Percentiles rank a stretch among this genome's conserved stretches.
Conservation (phyloP, 805 yeast species). For the Wickerhamomyces canadensis region DNA sequence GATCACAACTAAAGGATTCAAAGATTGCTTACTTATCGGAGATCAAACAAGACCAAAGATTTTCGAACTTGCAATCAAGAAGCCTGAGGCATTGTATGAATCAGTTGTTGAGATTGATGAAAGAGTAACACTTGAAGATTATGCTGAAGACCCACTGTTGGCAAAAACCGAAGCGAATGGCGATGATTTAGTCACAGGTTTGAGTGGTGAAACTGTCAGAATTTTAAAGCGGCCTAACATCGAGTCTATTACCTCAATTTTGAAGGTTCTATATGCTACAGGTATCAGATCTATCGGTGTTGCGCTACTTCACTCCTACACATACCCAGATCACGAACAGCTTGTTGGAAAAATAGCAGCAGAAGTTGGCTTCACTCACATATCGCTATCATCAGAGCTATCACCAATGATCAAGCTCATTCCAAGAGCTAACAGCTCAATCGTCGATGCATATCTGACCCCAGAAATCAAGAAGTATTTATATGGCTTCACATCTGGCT, state of each 20-base stretch:
- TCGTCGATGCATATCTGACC: slow-evolving; percentile 78
- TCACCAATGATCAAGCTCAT: slow-evolving; percentile 78
- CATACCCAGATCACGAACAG: slow-evolving; percentile 64
- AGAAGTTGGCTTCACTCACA: slow-evolving; percentile 60
- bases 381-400: slow-evolving; percentile 62
- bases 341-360: slow-evolving; percentile 54
- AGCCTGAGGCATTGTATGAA: slow-evolving; percentile 67
- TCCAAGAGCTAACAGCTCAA: slow-evolving; percentile 69
- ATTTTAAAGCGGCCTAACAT: slow-evolving; percentile 47
- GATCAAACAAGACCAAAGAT: slow-evolving; percentile 89
- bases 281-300: slow-evolving; percentile 71
- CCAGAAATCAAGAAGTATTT: slow-evolving; percentile 71
- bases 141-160: slow-evolving; percentile 62
- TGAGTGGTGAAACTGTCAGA: slow-evolving; percentile 63
- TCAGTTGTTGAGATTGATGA: slow-evolving; percentile 83
- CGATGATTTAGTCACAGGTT: slow-evolving; percentile 42
- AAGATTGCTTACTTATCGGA: slow-evolving; percentile 78
- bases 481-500: slow-evolving; percentile 54
- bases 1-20: slow-evolving; percentile 83
- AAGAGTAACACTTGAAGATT: slow-evolving; percentile 79
- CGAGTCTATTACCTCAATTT: slow-evolving; percentile 33
- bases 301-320: slow-evolving; percentile 67
- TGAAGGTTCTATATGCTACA: slow-evolving; percentile 40
- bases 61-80: slow-evolving; percentile 73
- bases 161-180: slow-evolving; percentile 19